phyloP scores from a whole-genome alignment of 805 yeast genomes.

The Sugiyamaella smithiae region DNA sequence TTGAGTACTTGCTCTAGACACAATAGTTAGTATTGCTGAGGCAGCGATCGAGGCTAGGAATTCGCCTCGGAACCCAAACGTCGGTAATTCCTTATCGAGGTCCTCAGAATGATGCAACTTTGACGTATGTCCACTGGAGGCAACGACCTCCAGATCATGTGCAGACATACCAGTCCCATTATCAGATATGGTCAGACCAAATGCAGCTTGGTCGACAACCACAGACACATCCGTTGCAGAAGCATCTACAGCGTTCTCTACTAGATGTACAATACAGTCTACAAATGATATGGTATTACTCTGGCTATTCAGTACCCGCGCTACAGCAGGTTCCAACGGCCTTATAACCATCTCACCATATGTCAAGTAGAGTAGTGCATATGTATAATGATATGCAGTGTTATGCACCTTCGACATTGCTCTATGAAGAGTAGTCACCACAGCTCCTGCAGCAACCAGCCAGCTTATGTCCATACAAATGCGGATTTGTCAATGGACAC shows the following conservation, averaged over 20 bases:
- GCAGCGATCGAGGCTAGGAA: constrained; percentile 48
- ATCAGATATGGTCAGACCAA: constrained; percentile 43
- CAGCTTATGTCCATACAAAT: too few species aligned
- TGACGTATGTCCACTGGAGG: constrained; percentile 45
- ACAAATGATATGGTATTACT: constrained; percentile 10
- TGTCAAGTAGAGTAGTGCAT: too few species aligned
- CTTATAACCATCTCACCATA: not conserved
- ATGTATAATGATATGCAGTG: too few species aligned
- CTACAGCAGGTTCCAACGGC: not conserved
- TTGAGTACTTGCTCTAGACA: constrained; percentile 35
- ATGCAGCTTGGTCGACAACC: constrained; percentile 10
- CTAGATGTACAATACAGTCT: constrained; percentile 17
- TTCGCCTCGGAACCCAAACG: constrained; percentile 44
- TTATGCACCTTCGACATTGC: too few species aligned
- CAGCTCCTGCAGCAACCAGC: too few species aligned
- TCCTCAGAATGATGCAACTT: constrained; percentile 37
- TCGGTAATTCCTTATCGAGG: constrained; percentile 22
- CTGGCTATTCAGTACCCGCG: constrained; percentile 7
- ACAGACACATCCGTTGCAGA: constrained; percentile 16
- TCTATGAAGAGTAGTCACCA: too few species aligned
- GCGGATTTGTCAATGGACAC: too few species aligned
- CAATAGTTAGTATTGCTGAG: constrained; percentile 40
- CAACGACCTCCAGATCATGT: constrained; percentile 43
- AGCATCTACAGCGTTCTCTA: constrained; percentile 25
- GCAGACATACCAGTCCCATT: constrained; percentile 61